Base-by-base conservation (phyloP, 495 filamentous ascomycete genomes). In the Penicillium odoratum region DNA sequence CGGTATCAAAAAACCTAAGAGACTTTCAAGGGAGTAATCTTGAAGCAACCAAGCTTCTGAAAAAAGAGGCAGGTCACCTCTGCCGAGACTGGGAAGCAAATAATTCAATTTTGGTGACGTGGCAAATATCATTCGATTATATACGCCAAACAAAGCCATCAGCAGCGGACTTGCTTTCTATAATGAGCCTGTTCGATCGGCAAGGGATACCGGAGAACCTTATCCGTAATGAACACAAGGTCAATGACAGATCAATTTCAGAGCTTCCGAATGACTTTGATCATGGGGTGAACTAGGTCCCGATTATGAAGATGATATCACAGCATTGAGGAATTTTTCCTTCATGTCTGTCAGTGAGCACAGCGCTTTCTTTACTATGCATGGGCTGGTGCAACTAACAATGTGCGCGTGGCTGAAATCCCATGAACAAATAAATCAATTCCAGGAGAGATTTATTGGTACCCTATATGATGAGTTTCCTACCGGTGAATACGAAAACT, bases 231-330 rank as follows among this genome's bases (percentile, higher is more conserved):
- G 28, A 13, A 33, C 1, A 26, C 16, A 5, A 55, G 16, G 8
- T 10, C 2, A 28, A 28, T 7, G 10, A 54, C 13, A 46, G 0
- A 30, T 16, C 18, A 1, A 29, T 2, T 26, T 18, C 29, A 34
- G 38, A 54, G 15, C 40, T 26, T 18, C 21, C 3, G 0, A 9
- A 43, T 10, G 40, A 46, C 51, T n/a, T 26, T 18, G n/a, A 13
- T 28, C 25, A 53, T 30, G 25, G 25, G n/a, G 26, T 36, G 42
- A 47, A 36, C 13, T 16, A 31, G 47, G 29, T 0, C 47, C 11
- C 29, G 60, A 51, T 13, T 81, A 81, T 64, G 74, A 80, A 54
- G 71, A 76, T 7, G 73, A 81, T 64, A 31, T 81, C 7, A 40
- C 33, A 26, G 68, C 62, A 16, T 59, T 83, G 36, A 53, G 64